Evolutionary conservation across 2,329 filamentous ascomycete genomes (phyloP), one percentile per base, ranked within the genome.

Genomic region (Nigrograna mackinnonii): DNA sequence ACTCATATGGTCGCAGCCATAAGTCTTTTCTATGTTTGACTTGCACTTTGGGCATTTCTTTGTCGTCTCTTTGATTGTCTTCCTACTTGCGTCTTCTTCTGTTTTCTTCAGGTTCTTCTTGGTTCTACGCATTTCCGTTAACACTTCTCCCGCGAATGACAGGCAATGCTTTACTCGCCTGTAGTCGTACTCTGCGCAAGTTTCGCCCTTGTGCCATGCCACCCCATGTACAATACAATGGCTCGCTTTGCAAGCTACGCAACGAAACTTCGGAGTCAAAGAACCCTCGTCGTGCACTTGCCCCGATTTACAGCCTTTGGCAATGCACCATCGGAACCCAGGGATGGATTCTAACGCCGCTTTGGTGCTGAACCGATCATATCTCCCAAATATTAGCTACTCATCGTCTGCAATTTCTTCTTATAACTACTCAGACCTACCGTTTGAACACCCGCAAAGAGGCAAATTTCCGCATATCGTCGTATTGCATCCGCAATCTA

Each of bases 261-360:
- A 74, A 4, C 56, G 43, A 55, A 74, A 72, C 14, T 73, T 74
- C 0, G 75, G 70, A 3, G 70, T 64, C 2, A 53, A 54, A 1
- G 50, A 41, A 12, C 71, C 70, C 2, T 59, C 66, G 2, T 68
- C 64, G 35, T 82, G 79, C 2, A 80, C 66, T 48, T 83, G 79
- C 0, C 80, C 79, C 1, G 69, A 73, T 6, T 65, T 70, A 51
- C 81, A 84, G 2, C 64, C 67, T 0, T 76, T 63, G 6, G 46
- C 43, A 1, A 79, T 70, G 50, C 80, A 84, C 75, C 77, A 81
- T 12, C 73, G 58, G 49, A 81, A 83, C 22, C 73, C 72, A 0
- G 69, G 63, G 1, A 73, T 61, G 16, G 64, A 55, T 14, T 71
- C 68, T 39, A 81, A 62, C 9, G 70, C 71, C 9, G 70, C 68